A percentile compares a stretch with the other conserved stretches of the same genome.
Evolutionary conservation across 2,329 filamentous ascomycete species (phyloP).

Genomic region (Fusarium temperatum): DNA sequence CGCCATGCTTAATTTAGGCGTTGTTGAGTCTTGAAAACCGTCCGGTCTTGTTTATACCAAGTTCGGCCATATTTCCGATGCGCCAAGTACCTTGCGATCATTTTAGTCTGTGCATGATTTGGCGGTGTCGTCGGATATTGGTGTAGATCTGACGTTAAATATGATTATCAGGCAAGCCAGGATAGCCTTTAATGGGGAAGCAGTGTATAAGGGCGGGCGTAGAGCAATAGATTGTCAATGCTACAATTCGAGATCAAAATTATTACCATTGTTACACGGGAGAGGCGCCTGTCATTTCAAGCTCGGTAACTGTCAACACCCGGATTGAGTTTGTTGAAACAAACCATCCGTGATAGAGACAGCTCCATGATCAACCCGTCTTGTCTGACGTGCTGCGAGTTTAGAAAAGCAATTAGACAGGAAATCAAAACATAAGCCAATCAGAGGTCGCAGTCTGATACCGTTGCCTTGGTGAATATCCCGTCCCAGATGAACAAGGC

Average conservation of each 20-base stretch:
- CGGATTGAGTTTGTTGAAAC: slow-evolving; percentile 13
- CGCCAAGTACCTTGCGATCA: slow-evolving; percentile 23
- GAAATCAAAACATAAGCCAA: slow-evolving; percentile 8
- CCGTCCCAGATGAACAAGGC: slow-evolving; percentile 8
- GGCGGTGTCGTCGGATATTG: slow-evolving; percentile 32
- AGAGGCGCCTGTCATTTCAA: slow-evolving; percentile 2
- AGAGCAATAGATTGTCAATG: neutral
- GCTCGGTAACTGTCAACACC: neutral
- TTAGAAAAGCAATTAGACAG: slow-evolving; percentile 10
- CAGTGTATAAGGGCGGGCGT: neutral
- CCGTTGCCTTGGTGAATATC: slow-evolving; percentile 27
- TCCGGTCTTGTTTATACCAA: slow-evolving; percentile 12
- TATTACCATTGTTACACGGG: slow-evolving; percentile 1
- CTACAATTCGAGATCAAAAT: neutral
- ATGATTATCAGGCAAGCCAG: neutral
- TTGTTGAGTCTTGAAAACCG: slow-evolving; percentile 12
- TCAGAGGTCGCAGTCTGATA: neutral
- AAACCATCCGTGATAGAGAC: slow-evolving; percentile 4
- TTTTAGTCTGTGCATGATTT: slow-evolving; percentile 32
- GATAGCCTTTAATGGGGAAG: neutral
- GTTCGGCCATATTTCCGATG: slow-evolving; percentile 35
- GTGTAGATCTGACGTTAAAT: slow-evolving; percentile 27
- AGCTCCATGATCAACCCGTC: slow-evolving; percentile 8
- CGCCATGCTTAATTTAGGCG: slow-evolving; percentile 9
- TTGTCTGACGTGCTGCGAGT: slow-evolving; percentile 12